These are phyloP conservation scores for Gaillardinia entomophila DNA, from an alignment of 805 yeast genomes.

Conservation along the genomic window DNA sequence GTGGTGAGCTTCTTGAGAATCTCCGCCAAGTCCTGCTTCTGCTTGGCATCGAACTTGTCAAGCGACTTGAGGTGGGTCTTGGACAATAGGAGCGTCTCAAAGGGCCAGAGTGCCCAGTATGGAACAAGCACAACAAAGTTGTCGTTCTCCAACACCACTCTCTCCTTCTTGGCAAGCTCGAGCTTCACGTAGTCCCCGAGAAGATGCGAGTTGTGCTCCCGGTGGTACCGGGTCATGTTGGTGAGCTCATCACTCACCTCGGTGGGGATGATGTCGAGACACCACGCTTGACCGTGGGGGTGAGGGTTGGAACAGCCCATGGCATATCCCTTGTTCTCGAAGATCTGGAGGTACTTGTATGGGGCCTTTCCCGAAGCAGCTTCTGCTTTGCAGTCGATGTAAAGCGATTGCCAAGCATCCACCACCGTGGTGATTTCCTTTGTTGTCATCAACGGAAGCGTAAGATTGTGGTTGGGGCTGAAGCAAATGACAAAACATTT, in stretches of 20 bases:
- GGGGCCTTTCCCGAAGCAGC: slow-evolving; percentile 35
- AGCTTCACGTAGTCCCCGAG: slow-evolving; percentile 57
- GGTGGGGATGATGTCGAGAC: slow-evolving; percentile 56
- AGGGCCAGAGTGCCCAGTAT: slow-evolving; percentile 83
- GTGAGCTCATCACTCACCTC: slow-evolving; percentile 57
- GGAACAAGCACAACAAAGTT: slow-evolving; percentile 67
- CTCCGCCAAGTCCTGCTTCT: slow-evolving; percentile 51
- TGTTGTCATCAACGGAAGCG: slow-evolving; percentile 55
- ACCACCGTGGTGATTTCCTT: slow-evolving; percentile 45
- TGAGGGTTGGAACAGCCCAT: slow-evolving; percentile 84
- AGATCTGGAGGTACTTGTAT: slow-evolving; percentile 59
- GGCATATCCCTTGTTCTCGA: slow-evolving; percentile 72
- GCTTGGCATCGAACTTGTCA: slow-evolving; percentile 39
- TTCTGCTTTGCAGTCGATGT: slow-evolving; percentile 36
- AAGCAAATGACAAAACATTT: slow-evolving; percentile 69
- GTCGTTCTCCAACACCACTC: slow-evolving; percentile 56
- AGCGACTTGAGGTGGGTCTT: slow-evolving; percentile 49
- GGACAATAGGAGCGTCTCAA: slow-evolving; percentile 62
- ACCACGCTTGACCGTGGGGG: slow-evolving; percentile 84
- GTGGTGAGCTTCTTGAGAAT: slow-evolving; percentile 49
- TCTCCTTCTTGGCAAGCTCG: slow-evolving; percentile 44
- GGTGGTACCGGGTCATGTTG: slow-evolving; percentile 43
- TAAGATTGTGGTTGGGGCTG: slow-evolving; percentile 61
- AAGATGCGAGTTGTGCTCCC: slow-evolving; percentile 39
- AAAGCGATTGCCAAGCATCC: slow-evolving; percentile 54